Evolutionary conservation across 768 basidiomycete genomes (phyloP).

Genomic region (Podaxis rugospora): DNA sequence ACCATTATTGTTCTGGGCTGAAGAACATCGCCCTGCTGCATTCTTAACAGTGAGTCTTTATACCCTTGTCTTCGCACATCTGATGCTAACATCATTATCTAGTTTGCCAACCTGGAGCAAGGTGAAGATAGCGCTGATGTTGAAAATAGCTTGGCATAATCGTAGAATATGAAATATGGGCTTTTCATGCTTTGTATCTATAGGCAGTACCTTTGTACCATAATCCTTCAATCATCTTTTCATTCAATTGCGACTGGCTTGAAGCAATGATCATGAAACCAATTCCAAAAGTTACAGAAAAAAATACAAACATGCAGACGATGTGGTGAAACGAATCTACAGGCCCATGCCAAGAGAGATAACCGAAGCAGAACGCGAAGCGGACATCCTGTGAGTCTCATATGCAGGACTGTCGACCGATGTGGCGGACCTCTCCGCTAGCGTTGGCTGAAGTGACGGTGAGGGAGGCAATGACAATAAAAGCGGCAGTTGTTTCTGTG

Average conservation of each 20-base stretch:
- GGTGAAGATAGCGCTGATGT: slow-evolving; percentile 95
- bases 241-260: neutral
- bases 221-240: neutral
- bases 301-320: neutral
- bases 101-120: slow-evolving; percentile 89
- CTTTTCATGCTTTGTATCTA: neutral
- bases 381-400: slow-evolving; percentile 29
- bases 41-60: slow-evolving; percentile 75
- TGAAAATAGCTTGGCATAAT: slow-evolving; percentile 88
- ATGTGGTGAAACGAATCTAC: slow-evolving; percentile 17
- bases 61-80: neutral
- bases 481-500: slow-evolving; percentile 19
- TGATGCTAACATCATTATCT: slow-evolving; percentile 12
- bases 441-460: slow-evolving; percentile 1
- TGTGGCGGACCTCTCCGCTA: slow-evolving; percentile 23
- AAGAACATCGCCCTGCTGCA: slow-evolving; percentile 90
- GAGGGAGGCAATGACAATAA: slow-evolving; percentile 47
- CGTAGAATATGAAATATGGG: neutral
- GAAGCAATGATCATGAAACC: neutral
- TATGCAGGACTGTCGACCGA: slow-evolving; percentile 19
- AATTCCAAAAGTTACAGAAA: neutral
- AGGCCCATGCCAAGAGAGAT: slow-evolving; percentile 47
- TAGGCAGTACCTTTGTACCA: slow-evolving; percentile 2
- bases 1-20: slow-evolving; percentile 94
- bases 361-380: slow-evolving; percentile 48